Base-by-base conservation (phyloP, 768 basidiomycete species). In the Leccinum variicolor region DNA sequence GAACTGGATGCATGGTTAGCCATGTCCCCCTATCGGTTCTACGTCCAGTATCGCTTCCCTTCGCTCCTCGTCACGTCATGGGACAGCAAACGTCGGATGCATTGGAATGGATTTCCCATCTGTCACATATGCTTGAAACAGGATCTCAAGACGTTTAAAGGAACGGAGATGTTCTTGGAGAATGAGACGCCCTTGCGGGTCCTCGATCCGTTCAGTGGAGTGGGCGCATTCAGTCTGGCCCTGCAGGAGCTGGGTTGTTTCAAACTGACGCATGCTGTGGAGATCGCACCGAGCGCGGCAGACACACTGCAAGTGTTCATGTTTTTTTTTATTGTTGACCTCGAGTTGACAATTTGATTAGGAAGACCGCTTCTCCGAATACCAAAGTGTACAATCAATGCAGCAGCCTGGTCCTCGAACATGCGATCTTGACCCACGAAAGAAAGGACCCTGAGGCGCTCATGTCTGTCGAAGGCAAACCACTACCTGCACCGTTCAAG, bases 201-300 rank as follows among this genome's bases (percentile, higher is more conserved):
- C 9, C 70, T 80, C 11, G 77, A 79, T 63, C 75, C 77, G 1
- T 81, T 81, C 52, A 74, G 67, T 4, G 81, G 81, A 3, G 66
- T 68, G 0, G 88, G 89, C 6, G 84, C 87, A 3, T 87, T 92
- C 65, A 81, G 81, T 52, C 68, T 79, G 19, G 87, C 81, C 0
- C 70, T 90, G 71, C 78, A 79, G 15, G 74, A 81, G 39, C 75
- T 79, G 2, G 84, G 80, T 53, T 83, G 81, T 52, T 61, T 89
- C 51, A 77, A 81, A 58, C 64, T 89, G 4, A 84, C 83, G 0
- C 83, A 89, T 73, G 81, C 84, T 0, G 71, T 91, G 46, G 91
- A 93, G 62, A 84, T 90, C 21, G 76, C 82, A n/a, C 89, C 90
- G 0, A 88, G 86, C 66, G 88, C 92, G 8, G 85, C 87, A 0